phyloP scores from a whole-genome alignment of 495 filamentous ascomycete genomes.

The Glarea lozoyensis region DNA sequence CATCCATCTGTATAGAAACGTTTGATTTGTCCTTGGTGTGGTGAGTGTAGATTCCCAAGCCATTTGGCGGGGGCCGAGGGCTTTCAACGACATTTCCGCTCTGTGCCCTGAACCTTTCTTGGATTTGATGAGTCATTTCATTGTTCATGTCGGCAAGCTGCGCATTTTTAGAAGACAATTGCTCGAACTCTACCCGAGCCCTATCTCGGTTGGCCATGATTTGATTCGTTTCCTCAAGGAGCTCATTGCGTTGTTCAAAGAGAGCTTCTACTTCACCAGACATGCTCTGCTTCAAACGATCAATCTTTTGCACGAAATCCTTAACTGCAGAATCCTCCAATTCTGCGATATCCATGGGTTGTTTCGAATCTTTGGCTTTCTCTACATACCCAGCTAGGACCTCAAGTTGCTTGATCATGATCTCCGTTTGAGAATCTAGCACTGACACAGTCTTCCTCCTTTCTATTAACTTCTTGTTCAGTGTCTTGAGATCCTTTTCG shows the following conservation, averaged over 20 bases:
- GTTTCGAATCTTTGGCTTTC: slow-evolving; percentile 61
- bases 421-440: slow-evolving; percentile 87
- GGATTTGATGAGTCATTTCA: slow-evolving; percentile 86
- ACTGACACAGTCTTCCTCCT: slow-evolving; percentile 96
- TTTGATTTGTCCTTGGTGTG: slow-evolving; percentile 65
- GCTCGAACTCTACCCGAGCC: slow-evolving; percentile 89
- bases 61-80: slow-evolving; percentile 51
- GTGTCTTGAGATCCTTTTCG: slow-evolving; percentile 70
- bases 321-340: slow-evolving; percentile 78
- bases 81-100: slow-evolving; percentile 41
- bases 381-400: slow-evolving; percentile 61
- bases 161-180: slow-evolving; percentile 84
- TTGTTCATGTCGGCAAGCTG: slow-evolving; percentile 93
- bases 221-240: slow-evolving; percentile 72
- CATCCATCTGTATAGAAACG: slow-evolving; percentile 52
- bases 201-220: slow-evolving; percentile 79
- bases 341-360: slow-evolving; percentile 62
- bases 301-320: slow-evolving; percentile 80
- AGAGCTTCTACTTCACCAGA: slow-evolving; percentile 73
- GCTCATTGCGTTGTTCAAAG: slow-evolving; percentile 69
- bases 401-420: slow-evolving; percentile 86
- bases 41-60: slow-evolving; percentile 72
- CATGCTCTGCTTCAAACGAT: slow-evolving; percentile 75
- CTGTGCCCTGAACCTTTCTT: slow-evolving; percentile 81
- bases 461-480: slow-evolving; percentile 80